Percentiles rank a stretch among this genome's conserved stretches.
phyloP scores from a whole-genome alignment of 169 alveolate species.

The Besnoitia besnoiti region DNA sequence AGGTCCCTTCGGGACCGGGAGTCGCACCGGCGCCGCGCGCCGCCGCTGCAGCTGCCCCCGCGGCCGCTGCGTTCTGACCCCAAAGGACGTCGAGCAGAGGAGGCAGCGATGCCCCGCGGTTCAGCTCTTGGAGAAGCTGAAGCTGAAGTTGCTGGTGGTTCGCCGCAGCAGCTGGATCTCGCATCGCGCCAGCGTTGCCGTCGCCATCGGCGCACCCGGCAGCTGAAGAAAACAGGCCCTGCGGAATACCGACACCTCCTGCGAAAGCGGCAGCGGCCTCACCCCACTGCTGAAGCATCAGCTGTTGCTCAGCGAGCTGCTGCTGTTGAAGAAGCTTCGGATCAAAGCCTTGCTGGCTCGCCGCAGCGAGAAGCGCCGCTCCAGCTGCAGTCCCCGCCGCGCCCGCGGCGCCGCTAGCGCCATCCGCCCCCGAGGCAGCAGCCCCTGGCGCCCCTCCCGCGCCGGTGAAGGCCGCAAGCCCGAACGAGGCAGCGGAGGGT shows the following conservation, averaged over 20 bases:
- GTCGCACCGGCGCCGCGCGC: background rate
- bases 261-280: background rate
- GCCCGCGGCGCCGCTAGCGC: background rate
- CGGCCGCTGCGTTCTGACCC: background rate
- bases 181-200: background rate
- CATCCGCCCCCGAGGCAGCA: background rate
- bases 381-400: background rate
- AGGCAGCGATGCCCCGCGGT: conserved; percentile 20
- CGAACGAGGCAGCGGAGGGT: background rate
- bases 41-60: conserved; percentile 22
- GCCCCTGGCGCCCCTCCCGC: background rate
- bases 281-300: conserved; percentile 22
- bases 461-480: background rate
- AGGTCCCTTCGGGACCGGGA: background rate
- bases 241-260: background rate
- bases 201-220: background rate
- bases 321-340: conserved; percentile 18
- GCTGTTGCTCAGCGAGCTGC: conserved; percentile 5
- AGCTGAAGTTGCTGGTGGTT: conserved; percentile 28
- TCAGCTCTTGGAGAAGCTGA: conserved; percentile 19
- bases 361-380: background rate
- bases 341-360: background rate
- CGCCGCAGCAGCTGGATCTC: background rate
- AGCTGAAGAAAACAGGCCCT: conserved; percentile 1
- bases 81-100: conserved; percentile 23